phyloP scores from a whole-genome alignment of 257 asterid species.

The Penstemon eatonii region DNA sequence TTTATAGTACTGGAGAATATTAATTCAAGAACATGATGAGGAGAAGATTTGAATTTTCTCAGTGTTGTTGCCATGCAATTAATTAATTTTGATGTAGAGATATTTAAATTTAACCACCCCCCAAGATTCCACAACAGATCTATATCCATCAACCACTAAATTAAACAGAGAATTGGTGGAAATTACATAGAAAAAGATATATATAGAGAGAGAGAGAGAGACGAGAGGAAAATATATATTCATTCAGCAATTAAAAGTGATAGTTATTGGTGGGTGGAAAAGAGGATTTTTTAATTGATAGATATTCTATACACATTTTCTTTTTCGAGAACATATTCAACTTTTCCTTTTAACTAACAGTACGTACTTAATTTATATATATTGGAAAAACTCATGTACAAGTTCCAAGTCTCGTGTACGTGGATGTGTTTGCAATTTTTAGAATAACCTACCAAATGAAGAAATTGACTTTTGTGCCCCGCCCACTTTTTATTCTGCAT shows the following conservation, averaged over 20 bases:
- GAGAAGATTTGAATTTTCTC: conserved; percentile 27
- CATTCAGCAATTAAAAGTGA: conserved; percentile 24
- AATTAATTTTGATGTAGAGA: conserved; percentile 33
- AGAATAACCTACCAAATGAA: conserved; percentile 26
- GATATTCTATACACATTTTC: conserved; percentile 47
- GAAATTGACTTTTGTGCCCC: conserved; percentile 37
- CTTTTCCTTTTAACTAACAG: conserved; percentile 13
- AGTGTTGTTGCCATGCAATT: conserved; percentile 72
- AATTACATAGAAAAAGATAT: conserved; percentile 18
- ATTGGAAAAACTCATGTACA: neutral
- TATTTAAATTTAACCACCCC: conserved; percentile 40
- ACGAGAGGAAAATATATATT: conserved; percentile 11
- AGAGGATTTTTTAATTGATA: conserved; percentile 23
- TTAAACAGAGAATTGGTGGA: neutral
- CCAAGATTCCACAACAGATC: conserved; percentile 52
- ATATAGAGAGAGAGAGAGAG: conserved; percentile 9
- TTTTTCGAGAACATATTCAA: neutral
- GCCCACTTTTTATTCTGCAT: conserved; percentile 11
- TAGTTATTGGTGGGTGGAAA: conserved; percentile 37
- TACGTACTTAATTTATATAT: conserved; percentile 30
- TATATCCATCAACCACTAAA: conserved; percentile 63
- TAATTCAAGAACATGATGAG: conserved; percentile 22
- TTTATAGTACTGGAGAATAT: conserved; percentile 4
- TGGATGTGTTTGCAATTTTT: conserved; percentile 28
- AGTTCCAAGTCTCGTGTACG: neutral